A percentile compares a stretch with the other conserved stretches of the same genome.
Conservation (phyloP, 106 monocot species). For the Gastrodia elata region DNA sequence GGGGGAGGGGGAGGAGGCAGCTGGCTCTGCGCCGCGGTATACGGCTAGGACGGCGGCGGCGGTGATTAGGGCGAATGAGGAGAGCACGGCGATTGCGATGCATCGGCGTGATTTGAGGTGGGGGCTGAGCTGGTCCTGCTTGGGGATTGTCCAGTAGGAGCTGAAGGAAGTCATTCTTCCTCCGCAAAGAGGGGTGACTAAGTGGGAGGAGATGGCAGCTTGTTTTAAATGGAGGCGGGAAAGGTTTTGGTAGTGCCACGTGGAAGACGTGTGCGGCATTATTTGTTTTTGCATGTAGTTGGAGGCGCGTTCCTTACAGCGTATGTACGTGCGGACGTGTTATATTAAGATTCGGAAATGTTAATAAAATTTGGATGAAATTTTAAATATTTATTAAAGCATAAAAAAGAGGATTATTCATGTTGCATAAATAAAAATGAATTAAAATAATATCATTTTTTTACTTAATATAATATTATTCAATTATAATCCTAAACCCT, state of each 20-base stretch:
- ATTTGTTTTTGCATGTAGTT: not conserved
- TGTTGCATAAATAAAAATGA: too few species aligned
- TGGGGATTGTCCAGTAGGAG: not conserved
- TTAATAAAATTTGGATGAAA: too few species aligned
- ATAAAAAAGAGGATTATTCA: too few species aligned
- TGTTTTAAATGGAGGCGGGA: constrained; percentile 5
- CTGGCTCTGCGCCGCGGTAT: too few species aligned
- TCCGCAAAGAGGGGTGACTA: not conserved
- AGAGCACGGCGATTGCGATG: constrained; percentile 18
- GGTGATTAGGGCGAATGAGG: not conserved
- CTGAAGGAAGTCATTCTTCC: constrained; percentile 4
- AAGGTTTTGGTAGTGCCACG: not conserved
- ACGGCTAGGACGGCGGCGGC: not conserved
- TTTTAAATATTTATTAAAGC: too few species aligned
- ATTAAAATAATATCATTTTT: too few species aligned
- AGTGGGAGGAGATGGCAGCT: not conserved
- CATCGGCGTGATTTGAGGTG: not conserved
- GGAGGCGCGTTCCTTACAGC: not conserved
- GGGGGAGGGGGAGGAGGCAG: not conserved
- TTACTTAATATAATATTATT: too few species aligned
- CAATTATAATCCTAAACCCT: too few species aligned
- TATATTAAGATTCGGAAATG: too few species aligned
- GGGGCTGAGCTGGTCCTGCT: not conserved
- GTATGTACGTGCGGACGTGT: not conserved
- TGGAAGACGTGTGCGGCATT: constrained; percentile 2